These are phyloP conservation scores for Saposhnikovia divaricata DNA, from an alignment of 129 eudicot species.

Conservation along the genomic window DNA sequence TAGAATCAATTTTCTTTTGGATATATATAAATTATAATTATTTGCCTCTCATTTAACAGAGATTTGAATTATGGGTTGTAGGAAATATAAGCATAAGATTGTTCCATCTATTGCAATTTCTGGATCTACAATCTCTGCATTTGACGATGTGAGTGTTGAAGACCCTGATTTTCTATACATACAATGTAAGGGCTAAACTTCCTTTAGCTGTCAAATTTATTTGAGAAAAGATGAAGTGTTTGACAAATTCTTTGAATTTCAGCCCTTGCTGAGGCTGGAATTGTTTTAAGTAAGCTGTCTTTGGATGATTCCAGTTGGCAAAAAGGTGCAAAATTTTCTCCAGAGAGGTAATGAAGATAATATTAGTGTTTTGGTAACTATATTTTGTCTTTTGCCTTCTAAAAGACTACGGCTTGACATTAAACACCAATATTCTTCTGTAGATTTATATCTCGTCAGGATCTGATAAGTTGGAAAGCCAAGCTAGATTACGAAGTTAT, in stretches of 20 bases:
- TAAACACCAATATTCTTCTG: slow-evolving; percentile 8
- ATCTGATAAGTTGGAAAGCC: slow-evolving; percentile 83
- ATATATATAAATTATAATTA: not conserved
- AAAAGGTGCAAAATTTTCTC: slow-evolving; percentile 39
- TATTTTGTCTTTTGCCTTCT: not conserved
- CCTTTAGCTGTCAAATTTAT: not conserved
- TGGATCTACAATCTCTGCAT: slow-evolving; percentile 66
- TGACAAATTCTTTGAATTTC: slow-evolving; percentile 14
- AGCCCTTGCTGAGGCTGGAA: slow-evolving; percentile 94
- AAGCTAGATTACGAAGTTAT: slow-evolving; percentile 64
- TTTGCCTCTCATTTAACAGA: not conserved
- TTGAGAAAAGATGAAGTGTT: slow-evolving; percentile 1
- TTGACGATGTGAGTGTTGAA: slow-evolving; percentile 54
- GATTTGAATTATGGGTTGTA: slow-evolving; percentile 20
- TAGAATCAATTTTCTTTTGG: not conserved
- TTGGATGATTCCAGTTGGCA: slow-evolving; percentile 16
- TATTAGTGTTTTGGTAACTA: not conserved
- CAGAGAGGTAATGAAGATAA: slow-evolving; percentile 57
- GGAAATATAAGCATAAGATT: slow-evolving; percentile 60
- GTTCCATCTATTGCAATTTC: slow-evolving; percentile 56
- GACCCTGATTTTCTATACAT: slow-evolving; percentile 81
- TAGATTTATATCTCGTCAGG: slow-evolving; percentile 73
- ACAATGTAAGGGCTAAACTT: slow-evolving; percentile 50
- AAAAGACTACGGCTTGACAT: not conserved
- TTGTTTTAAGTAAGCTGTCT: slow-evolving; percentile 65